phyloP scores from a whole-genome alignment of 1,139 yeast species.

The Hansenula lynferdii region DNA sequence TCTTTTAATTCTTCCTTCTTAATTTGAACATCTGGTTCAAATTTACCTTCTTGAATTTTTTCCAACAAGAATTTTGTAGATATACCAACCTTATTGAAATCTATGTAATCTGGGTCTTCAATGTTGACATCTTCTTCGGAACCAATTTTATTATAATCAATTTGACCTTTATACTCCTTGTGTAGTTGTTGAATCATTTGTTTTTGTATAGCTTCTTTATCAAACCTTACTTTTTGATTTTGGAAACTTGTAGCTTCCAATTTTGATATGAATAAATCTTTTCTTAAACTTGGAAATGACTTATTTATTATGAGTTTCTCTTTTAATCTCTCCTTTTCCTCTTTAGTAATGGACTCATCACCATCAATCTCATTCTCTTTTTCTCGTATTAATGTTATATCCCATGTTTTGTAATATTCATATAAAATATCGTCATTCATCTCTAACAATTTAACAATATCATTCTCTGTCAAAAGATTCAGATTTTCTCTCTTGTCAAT shows the following conservation, averaged over 20 bases:
- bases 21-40: conserved; percentile 3
- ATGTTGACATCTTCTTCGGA: no score
- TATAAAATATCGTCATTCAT: conserved; percentile 4
- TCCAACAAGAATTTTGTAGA: not conserved
- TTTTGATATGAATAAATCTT: conserved; percentile 1
- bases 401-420: conserved; percentile 7
- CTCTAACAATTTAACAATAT: conserved; percentile 6
- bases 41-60: not conserved
- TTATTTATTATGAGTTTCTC: conserved; percentile 1
- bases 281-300: conserved; percentile 1
- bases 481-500: conserved; percentile 7
- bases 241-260: not conserved
- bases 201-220: not conserved
- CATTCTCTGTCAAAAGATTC: conserved; percentile 5
- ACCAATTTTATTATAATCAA: conserved; percentile 2
- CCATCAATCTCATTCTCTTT: conserved; percentile 10
- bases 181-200: not conserved
- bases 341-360: not conserved
- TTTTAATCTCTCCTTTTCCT: not conserved
- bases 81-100: not conserved
- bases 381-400: conserved; percentile 11
- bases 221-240: not conserved
- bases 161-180: not conserved
- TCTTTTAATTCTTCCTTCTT: not conserved
- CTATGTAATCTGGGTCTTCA: not conserved